Evolutionary conservation across 2,329 filamentous ascomycete species (phyloP), one percentile per base, ranked within the genome.

Genomic region (Cladorrhinum sp.): DNA sequence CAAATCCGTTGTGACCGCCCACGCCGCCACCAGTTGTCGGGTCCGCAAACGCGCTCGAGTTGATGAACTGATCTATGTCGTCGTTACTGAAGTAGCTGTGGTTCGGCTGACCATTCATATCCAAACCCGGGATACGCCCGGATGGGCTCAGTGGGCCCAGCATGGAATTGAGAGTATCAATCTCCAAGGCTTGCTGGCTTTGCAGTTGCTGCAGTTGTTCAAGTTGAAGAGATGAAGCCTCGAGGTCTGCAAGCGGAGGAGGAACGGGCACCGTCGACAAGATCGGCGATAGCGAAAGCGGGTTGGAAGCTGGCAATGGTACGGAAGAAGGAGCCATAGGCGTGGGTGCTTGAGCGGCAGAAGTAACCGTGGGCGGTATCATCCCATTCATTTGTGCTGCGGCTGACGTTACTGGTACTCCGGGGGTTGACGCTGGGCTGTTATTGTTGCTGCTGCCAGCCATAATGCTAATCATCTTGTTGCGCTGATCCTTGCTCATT

Each of bases 131-230:
- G 36, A 96, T 90, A 16, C 84, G 83, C 3, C 91, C 92, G 0
- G 85, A 90, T 0, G 92, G 92, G 68, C 88, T 93, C 12, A 96
- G 80, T 0, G 92, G 92, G 6, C 90, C 87, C 7, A 97, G 81
- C 16, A 92, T 78, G 58, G 85, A 86, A 55, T 86, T 86, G 9
- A 97, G 79, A 60, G 90, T 86, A 63, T 90, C 85, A 1, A 97
- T 89, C 53, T 90, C 89, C 52, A 82, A 82, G 62, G 89, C 87
- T 69, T 96, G 92, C 62, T 93, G 87, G 23, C 85, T 84, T 70
- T 96, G 91, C 68, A 96, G 79, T 49, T 87, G 88, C 64, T 91
- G 85, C 1, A 98, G 80, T 27, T 89, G 83, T 55, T 95, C 90
- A 25, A 97, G 83, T 64, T 96, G 90, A 13, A 88, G 80, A 63